Conservation (phyloP, 176 grass and related monocot genomes). For the Puccinellia tenuiflora region DNA sequence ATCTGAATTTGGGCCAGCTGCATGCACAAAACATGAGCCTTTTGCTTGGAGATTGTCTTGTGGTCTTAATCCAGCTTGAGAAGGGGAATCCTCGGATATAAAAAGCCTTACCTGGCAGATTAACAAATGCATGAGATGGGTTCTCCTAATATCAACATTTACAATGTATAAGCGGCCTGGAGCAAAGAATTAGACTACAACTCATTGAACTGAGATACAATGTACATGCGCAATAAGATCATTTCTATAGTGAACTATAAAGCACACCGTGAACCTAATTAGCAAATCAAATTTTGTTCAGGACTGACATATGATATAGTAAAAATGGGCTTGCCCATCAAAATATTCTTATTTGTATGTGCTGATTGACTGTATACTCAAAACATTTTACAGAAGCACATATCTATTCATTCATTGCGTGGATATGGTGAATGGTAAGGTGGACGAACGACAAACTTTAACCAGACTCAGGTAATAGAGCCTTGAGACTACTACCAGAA, state of each 20-base stretch:
- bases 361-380: background rate
- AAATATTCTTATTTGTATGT: background rate
- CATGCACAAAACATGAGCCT: conserved; percentile 75
- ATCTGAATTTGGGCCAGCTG: conserved; percentile 54
- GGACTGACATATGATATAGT: background rate
- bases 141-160: background rate
- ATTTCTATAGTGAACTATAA: background rate
- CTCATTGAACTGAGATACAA: background rate
- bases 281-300: background rate
- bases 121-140: background rate
- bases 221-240: background rate
- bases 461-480: background rate
- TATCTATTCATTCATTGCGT: background rate
- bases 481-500: background rate
- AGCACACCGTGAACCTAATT: background rate
- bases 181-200: background rate
- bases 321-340: background rate
- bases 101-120: conserved; percentile 84
- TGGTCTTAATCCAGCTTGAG: conserved; percentile 59
- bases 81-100: conserved; percentile 85
- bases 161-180: background rate
- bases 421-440: background rate
- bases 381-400: background rate
- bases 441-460: background rate
- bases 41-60: conserved; percentile 98